Conservation (phyloP, 179 eudicot species). For the Dionaea muscipula region DNA sequence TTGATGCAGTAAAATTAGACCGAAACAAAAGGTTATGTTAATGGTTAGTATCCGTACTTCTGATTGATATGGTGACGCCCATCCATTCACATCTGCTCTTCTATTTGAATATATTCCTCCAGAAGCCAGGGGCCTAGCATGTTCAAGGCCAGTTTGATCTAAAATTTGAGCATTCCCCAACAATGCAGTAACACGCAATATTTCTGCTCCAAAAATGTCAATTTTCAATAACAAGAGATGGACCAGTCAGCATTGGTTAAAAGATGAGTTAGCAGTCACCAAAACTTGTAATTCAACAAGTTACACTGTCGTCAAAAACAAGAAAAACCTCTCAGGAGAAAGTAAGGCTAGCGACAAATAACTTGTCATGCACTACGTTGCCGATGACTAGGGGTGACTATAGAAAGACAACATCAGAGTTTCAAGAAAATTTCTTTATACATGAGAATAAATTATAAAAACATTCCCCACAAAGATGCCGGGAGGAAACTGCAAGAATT, state of each 20-base stretch:
- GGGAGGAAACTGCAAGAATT: too few species aligned
- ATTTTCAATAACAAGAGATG: conserved; percentile 89
- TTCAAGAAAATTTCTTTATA: background rate
- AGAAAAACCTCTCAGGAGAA: background rate
- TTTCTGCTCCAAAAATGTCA: conserved; percentile 98
- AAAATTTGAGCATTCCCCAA: conserved; percentile 98
- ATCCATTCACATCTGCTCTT: conserved; percentile 93
- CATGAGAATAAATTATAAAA: background rate
- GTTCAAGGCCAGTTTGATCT: conserved; percentile 98
- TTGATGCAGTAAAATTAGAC: conserved; percentile 52
- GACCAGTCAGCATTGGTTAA: conserved; percentile 84
- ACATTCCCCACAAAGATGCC: background rate
- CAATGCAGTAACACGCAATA: conserved; percentile 94
- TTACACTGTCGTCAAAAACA: conserved; percentile 5
- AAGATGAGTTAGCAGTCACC: conserved; percentile 56
- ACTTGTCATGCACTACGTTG: background rate
- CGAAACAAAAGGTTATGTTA: conserved; percentile 69
- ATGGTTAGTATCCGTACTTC: conserved; percentile 99
- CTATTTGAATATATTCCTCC: conserved; percentile 92
- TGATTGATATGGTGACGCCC: conserved; percentile 93
- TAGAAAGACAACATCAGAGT: background rate
- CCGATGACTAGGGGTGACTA: background rate
- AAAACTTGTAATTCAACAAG: conserved; percentile 33
- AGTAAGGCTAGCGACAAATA: background rate
- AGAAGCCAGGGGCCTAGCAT: conserved; percentile 91